Conservation (phyloP, 2,329 filamentous ascomycete species). For the Botryotinia globosa region DNA sequence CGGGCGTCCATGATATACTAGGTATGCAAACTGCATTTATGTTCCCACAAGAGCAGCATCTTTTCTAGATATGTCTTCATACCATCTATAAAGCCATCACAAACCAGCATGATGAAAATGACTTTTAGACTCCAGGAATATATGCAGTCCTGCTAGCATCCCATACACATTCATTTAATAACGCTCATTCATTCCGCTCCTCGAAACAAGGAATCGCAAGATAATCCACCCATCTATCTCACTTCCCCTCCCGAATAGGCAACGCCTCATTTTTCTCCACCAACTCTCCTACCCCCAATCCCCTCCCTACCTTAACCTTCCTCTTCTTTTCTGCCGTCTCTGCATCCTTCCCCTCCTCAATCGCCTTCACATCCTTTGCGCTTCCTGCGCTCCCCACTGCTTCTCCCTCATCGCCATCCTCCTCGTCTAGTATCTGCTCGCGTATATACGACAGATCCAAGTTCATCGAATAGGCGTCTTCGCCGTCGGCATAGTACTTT, state of each 20-base stretch:
- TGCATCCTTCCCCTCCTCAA: conserved; percentile 61
- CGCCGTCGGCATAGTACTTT: conserved; percentile 96
- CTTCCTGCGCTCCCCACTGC: conserved; percentile 64
- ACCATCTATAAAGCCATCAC: not conserved
- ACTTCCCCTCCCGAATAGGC: not conserved
- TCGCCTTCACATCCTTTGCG: conserved; percentile 46
- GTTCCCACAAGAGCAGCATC: not conserved
- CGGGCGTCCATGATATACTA: not conserved
- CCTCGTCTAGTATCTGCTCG: conserved; percentile 50
- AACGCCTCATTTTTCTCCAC: conserved; percentile 64
- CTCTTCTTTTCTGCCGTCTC: conserved; percentile 63
- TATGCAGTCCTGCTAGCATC: not conserved
- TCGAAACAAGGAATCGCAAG: not conserved
- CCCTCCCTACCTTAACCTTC: conserved; percentile 81
- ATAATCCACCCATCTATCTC: not conserved
- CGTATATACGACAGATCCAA: conserved; percentile 68
- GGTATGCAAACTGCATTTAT: not conserved
- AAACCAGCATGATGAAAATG: not conserved
- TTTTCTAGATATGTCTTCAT: not conserved
- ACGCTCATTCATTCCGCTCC: not conserved
- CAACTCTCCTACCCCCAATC: conserved; percentile 73
- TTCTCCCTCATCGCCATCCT: conserved; percentile 57
- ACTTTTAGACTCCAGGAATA: conserved; percentile 10
- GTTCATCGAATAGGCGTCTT: conserved; percentile 93
- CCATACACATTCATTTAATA: not conserved